These are phyloP conservation scores for Cicer judaicum DNA, from an alignment of 306 rosid species.

Conservation along the genomic window DNA sequence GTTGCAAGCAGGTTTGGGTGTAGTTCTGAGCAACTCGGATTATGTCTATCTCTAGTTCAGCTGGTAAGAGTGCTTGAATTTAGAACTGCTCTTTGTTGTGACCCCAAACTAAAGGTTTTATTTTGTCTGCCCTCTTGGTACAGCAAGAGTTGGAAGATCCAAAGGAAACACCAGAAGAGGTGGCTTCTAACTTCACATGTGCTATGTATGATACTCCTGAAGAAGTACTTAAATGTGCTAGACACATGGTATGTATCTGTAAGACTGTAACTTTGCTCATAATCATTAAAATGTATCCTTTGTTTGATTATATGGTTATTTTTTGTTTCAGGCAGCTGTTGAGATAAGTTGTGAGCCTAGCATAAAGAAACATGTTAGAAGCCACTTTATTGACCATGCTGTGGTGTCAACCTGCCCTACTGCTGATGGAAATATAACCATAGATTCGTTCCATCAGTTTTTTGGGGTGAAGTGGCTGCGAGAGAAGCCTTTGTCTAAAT, in stretches of 20 bases:
- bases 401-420: slow-evolving; percentile 92
- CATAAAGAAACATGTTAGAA: slow-evolving; percentile 86
- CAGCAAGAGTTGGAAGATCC: slow-evolving; percentile 97
- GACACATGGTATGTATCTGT: slow-evolving; percentile 78
- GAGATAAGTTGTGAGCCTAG: slow-evolving; percentile 99
- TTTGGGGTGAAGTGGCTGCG: slow-evolving; percentile 90
- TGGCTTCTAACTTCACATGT: slow-evolving; percentile 94
- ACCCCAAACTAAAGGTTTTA: slow-evolving; percentile 34
- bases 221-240: slow-evolving; percentile 92
- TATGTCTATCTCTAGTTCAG: slow-evolving; percentile 71
- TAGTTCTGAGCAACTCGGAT: slow-evolving; percentile 94
- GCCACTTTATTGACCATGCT: slow-evolving; percentile 81
- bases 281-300: slow-evolving; percentile 12
- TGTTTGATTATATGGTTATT: slow-evolving; percentile 18
- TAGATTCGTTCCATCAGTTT: slow-evolving; percentile 92
- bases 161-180: slow-evolving; percentile 95
- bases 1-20: slow-evolving; percentile 95
- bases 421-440: slow-evolving; percentile 69
- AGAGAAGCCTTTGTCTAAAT: slow-evolving; percentile 81
- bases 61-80: slow-evolving; percentile 62
- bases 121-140: slow-evolving; percentile 21
- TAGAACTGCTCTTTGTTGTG: slow-evolving; percentile 38
- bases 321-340: slow-evolving; percentile 85
- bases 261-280: slow-evolving; percentile 14
- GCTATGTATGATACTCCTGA: slow-evolving; percentile 86